Conservation (phyloP, 495 filamentous ascomycete species). For the Articulospora tetracladia region DNA sequence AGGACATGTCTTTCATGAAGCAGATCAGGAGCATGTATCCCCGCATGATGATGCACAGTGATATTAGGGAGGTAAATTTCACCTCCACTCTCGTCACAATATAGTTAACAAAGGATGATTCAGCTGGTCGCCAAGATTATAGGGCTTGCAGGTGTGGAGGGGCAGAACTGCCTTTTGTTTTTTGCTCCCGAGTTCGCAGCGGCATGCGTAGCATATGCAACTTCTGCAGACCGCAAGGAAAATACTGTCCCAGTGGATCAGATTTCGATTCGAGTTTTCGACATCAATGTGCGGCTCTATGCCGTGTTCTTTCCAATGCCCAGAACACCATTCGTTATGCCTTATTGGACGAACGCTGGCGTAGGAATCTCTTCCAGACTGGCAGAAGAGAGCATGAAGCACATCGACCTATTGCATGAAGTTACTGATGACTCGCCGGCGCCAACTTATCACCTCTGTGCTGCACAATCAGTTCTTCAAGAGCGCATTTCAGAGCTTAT, state of each 20-base stretch:
- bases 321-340: conserved; percentile 26
- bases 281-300: conserved; percentile 33
- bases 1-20: conserved; percentile 28
- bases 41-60: conserved; percentile 32
- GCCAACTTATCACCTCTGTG: conserved; percentile 19
- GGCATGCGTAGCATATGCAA: conserved; percentile 20
- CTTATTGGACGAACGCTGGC: conserved; percentile 38
- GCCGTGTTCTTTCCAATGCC: conserved; percentile 30
- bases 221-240: conserved; percentile 19
- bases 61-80: conserved; percentile 22
- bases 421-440: conserved; percentile 6
- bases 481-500: conserved; percentile 33
- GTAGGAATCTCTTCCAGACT: conserved; percentile 34
- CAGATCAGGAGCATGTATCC: conserved; percentile 37
- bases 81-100: neutral
- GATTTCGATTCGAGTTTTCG: conserved; percentile 32
- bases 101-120: neutral
- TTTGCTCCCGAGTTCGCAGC: conserved; percentile 23
- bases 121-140: conserved; percentile 30
- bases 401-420: conserved; percentile 26
- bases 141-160: conserved; percentile 20
- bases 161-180: conserved; percentile 29
- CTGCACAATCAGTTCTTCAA: conserved; percentile 28
- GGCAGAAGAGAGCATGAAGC: conserved; percentile 33
- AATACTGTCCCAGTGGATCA: conserved; percentile 20